phyloP scores from a whole-genome alignment of 1,284 basidiomycete genomes.

The Mycosarcoma maydis region DNA sequence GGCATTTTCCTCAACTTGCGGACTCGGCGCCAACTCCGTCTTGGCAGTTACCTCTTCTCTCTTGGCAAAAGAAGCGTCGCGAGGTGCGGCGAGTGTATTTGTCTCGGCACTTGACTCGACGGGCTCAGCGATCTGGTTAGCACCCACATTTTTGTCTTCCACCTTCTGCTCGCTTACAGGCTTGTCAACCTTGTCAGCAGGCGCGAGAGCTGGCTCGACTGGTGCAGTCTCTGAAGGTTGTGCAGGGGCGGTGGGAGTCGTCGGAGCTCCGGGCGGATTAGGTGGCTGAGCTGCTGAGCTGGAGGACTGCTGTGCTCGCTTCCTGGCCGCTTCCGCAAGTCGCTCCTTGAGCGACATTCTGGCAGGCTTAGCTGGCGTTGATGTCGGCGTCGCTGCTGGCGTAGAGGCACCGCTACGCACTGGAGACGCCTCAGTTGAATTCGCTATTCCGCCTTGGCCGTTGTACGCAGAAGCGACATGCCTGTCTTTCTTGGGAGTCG shows the following conservation, averaged over 20 bases:
- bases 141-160: not conserved
- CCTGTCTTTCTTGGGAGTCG: conserved; percentile 13
- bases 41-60: no score
- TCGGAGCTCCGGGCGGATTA: conserved; percentile 4
- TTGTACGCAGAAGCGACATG: not conserved
- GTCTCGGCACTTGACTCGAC: not conserved
- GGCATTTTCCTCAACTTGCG: no score
- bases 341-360: conserved; percentile 53
- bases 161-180: no score
- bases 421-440: conserved; percentile 16
- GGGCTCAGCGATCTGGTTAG: no score
- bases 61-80: not conserved
- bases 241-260: not conserved
- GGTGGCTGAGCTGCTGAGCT: conserved; percentile 7
- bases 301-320: conserved; percentile 29
- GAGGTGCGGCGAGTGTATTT: not conserved
- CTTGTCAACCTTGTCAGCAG: not conserved
- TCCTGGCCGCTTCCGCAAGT: conserved; percentile 51
- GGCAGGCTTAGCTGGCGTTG: conserved; percentile 29
- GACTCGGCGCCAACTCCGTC: no score
- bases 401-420: conserved; percentile 33
- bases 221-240: not conserved
- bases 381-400: conserved; percentile 20
- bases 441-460: not conserved
- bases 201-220: not conserved